Evolutionary conservation across 2,329 filamentous ascomycete genomes (phyloP).

Genomic region (Ceratocystis smalleyi): DNA sequence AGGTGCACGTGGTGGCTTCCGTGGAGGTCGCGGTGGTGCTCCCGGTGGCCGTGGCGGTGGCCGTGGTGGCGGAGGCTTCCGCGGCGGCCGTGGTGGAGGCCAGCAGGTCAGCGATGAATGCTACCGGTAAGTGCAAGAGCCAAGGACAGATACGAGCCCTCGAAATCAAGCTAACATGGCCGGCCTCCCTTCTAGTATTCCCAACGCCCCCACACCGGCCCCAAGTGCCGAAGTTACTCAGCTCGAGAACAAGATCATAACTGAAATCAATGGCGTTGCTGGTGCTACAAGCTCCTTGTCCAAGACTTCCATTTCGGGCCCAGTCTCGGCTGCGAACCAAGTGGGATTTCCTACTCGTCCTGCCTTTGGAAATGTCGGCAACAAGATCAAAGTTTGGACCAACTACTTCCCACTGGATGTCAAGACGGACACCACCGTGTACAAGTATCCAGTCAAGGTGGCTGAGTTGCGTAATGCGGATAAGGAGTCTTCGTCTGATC

Average conservation of each 20-base stretch:
- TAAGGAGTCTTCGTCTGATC: slow-evolving; percentile 9
- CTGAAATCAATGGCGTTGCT: slow-evolving; percentile 14
- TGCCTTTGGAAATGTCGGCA: slow-evolving; percentile 33
- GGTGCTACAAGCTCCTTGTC: slow-evolving; percentile 24
- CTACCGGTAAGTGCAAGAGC: slow-evolving; percentile 16
- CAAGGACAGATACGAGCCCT: too few species aligned
- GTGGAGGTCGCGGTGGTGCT: slow-evolving; percentile 23
- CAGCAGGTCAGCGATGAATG: slow-evolving; percentile 19
- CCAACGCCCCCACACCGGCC: slow-evolving; percentile 16
- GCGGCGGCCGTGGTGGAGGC: slow-evolving; percentile 21
- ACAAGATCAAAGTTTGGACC: slow-evolving; percentile 32
- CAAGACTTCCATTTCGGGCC: slow-evolving; percentile 19
- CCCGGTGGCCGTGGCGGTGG: slow-evolving; percentile 28
- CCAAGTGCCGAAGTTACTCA: slow-evolving; percentile 22
- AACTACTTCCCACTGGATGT: slow-evolving; percentile 38
- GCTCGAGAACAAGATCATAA: slow-evolving; percentile 29
- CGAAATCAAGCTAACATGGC: slow-evolving; percentile 6
- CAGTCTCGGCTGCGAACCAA: slow-evolving; percentile 13
- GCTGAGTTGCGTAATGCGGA: slow-evolving; percentile 18
- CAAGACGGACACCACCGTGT: slow-evolving; percentile 24
- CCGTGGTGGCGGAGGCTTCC: slow-evolving; percentile 21
- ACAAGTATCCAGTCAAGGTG: slow-evolving; percentile 33
- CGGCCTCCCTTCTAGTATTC: slow-evolving; percentile 15
- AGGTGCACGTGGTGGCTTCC: slow-evolving; percentile 16
- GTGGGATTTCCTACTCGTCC: slow-evolving; percentile 32